Conservation (phyloP, 495 filamentous ascomycete genomes). For the Hypoxylon lienhwacheense region DNA sequence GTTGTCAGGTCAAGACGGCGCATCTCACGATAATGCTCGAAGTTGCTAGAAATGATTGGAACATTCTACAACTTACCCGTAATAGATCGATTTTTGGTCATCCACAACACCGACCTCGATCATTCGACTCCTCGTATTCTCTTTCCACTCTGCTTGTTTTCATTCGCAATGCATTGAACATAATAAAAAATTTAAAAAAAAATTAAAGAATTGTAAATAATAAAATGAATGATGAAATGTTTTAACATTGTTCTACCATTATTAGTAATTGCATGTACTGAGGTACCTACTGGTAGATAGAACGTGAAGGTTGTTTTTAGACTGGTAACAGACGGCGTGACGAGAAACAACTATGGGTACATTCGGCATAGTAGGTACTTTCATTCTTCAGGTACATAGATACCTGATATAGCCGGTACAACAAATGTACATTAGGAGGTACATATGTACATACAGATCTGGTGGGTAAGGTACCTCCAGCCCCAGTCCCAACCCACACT, state of each 20-base stretch:
- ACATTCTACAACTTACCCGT: slow-evolving; percentile 28
- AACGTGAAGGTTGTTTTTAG: not conserved
- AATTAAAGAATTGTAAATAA: too few relatives aligned
- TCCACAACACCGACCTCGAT: not conserved
- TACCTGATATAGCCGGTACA: too few relatives aligned
- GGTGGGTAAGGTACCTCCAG: too few relatives aligned
- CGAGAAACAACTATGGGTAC: not conserved
- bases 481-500: too few relatives aligned
- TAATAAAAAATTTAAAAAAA: too few relatives aligned
- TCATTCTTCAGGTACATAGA: not conserved
- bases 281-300: too few relatives aligned
- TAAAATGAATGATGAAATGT: not conserved
- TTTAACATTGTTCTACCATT: not conserved
- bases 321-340: not conserved
- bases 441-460: too few relatives aligned
- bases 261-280: too few relatives aligned
- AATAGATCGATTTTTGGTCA: not conserved
- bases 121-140: not conserved
- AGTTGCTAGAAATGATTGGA: slow-evolving; percentile 30
- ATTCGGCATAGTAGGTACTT: not conserved
- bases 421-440: too few relatives aligned
- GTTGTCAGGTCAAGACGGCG: slow-evolving; percentile 9
- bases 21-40: slow-evolving; percentile 29
- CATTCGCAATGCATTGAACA: too few relatives aligned
- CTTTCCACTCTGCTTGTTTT: not conserved